These are phyloP conservation scores for Capsicum rhomboideum DNA, from an alignment of 257 asterid genomes.

Conservation along the genomic window DNA sequence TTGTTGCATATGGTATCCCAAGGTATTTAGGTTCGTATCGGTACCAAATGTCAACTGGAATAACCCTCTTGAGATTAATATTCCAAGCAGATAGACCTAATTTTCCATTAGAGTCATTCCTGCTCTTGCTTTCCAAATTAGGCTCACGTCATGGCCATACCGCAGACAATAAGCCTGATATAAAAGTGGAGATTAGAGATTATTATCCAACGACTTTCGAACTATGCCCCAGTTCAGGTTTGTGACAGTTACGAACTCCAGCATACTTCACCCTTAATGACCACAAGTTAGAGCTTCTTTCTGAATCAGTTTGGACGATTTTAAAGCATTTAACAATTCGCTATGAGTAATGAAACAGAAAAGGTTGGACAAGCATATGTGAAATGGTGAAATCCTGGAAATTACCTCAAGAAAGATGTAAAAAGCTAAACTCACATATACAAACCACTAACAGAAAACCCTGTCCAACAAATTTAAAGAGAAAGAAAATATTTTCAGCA, in stretches of 20 bases:
- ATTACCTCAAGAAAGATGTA: not conserved
- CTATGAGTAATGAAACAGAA: not conserved
- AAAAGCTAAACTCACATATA: not conserved
- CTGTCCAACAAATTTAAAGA: not conserved
- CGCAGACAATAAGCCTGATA: not conserved
- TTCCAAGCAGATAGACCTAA: not conserved
- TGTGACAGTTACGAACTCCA: not conserved
- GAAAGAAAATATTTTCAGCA: not conserved
- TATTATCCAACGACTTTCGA: not conserved
- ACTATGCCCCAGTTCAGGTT: not conserved
- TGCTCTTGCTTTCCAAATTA: not conserved
- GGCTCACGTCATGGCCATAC: not conserved
- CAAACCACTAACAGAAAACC: not conserved
- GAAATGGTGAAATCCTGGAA: not conserved
- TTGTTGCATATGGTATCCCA: not conserved
- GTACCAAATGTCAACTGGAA: not conserved
- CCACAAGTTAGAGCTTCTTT: not conserved
- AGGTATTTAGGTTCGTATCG: not conserved
- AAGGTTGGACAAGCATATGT: not conserved
- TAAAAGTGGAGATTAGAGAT: not conserved
- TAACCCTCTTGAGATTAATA: not conserved
- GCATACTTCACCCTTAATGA: not conserved
- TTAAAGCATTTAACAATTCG: not conserved
- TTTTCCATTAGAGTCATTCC: not conserved
- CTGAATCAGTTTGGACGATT: not conserved